Conservation (phyloP, 2,329 filamentous ascomycete species). For the Blastomyces percursus region DNA sequence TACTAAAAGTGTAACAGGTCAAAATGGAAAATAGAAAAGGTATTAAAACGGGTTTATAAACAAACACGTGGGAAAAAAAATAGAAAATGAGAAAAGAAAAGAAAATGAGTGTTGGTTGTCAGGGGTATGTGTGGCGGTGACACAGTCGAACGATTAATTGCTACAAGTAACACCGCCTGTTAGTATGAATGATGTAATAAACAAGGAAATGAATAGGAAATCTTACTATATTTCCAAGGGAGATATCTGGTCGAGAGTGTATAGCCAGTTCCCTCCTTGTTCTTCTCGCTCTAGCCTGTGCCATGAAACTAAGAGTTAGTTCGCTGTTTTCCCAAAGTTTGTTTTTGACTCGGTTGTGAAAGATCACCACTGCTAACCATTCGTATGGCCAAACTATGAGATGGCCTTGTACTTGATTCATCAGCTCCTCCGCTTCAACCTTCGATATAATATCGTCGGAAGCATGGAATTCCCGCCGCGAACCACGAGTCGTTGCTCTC, state of each 20-base stretch:
- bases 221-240: conserved; percentile 80
- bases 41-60: background rate
- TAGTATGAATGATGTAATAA: background rate
- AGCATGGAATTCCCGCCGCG: conserved; percentile 39
- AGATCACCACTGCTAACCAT: conserved; percentile 44
- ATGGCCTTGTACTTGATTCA: conserved; percentile 74
- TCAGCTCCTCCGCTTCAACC: conserved; percentile 67
- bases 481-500: conserved; percentile 36
- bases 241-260: conserved; percentile 90
- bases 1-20: background rate
- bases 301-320: background rate
- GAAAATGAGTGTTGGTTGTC: background rate
- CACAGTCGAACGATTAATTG: background rate
- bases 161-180: background rate
- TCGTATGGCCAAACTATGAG: conserved; percentile 91
- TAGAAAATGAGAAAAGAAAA: background rate
- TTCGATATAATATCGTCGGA: conserved; percentile 65
- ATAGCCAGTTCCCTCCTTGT: conserved; percentile 88
- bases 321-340: conserved; percentile 1
- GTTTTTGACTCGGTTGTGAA: background rate
- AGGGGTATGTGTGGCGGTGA: background rate
- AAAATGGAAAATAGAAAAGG: background rate
- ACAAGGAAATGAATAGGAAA: background rate
- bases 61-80: background rate
- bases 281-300: conserved; percentile 72